A percentile compares a stretch with the other conserved stretches of the same genome.
Conservation (phyloP, 129 eudicot species). For the Tagetes patula region DNA sequence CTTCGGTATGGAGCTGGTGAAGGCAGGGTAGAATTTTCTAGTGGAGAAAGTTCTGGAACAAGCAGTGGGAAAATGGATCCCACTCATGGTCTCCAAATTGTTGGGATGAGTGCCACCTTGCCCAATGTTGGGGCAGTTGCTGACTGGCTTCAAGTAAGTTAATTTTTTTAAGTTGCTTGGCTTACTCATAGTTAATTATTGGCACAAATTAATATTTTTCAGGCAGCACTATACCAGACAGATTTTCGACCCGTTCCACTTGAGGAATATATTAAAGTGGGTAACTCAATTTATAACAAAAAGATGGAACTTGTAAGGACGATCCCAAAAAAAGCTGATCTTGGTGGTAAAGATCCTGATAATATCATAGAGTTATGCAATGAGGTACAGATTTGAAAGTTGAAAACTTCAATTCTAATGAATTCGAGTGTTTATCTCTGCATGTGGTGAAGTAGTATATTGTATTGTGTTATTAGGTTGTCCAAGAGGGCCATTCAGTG, state of each 20-base stretch:
- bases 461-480: slow-evolving; percentile 52
- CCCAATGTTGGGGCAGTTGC: slow-evolving; percentile 98
- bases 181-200: neutral
- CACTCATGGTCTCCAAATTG: slow-evolving; percentile 83
- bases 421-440: slow-evolving; percentile 21
- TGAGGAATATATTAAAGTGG: slow-evolving; percentile 92
- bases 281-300: slow-evolving; percentile 69
- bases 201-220: slow-evolving; percentile 21
- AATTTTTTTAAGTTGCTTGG: neutral
- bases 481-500: slow-evolving; percentile 96
- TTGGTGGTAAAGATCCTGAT: slow-evolving; percentile 98
- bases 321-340: slow-evolving; percentile 63
- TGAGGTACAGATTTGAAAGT: slow-evolving; percentile 54
- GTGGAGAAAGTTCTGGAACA: slow-evolving; percentile 87
- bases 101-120: slow-evolving; percentile 99
- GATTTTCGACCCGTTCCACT: slow-evolving; percentile 95
- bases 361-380: slow-evolving; percentile 87
- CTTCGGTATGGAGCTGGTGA: slow-evolving; percentile 97
- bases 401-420: slow-evolving; percentile 20
- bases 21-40: slow-evolving; percentile 74
- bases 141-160: slow-evolving; percentile 98
- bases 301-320: slow-evolving; percentile 74
- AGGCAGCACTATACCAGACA: slow-evolving; percentile 97
- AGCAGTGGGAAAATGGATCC: slow-evolving; percentile 76
- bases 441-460: slow-evolving; percentile 17